These are phyloP conservation scores for Nitzschia putrida DNA, from an alignment of 108 stramenopile genomes.

Conservation along the genomic window DNA sequence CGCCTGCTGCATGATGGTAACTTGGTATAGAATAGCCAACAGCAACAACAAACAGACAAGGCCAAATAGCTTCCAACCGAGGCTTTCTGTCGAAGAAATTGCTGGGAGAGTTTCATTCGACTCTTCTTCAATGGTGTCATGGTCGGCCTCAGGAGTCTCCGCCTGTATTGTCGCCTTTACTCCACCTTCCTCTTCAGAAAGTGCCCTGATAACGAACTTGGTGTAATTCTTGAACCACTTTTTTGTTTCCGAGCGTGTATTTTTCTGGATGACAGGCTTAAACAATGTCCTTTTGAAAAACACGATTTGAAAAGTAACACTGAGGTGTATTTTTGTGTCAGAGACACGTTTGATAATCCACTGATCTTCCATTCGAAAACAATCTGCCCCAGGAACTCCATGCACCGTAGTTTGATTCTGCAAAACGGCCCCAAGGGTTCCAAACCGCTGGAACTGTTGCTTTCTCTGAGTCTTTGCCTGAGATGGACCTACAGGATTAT, in stretches of 20 bases:
- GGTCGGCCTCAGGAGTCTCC: background rate
- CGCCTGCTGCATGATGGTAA: too few relatives aligned
- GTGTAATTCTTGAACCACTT: slow-evolving; percentile 52
- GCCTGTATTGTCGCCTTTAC: too few relatives aligned
- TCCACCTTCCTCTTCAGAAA: slow-evolving; percentile 6
- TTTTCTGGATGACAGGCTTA: slow-evolving; percentile 57
- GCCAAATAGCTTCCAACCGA: too few relatives aligned
- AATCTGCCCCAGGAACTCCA: slow-evolving; percentile 50
- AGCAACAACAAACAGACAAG: too few relatives aligned
- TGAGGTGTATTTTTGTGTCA: slow-evolving; percentile 27
- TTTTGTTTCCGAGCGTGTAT: slow-evolving; percentile 41
- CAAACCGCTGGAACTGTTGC: slow-evolving; percentile 40
- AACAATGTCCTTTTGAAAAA: slow-evolving; percentile 70
- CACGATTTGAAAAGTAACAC: slow-evolving; percentile 46
- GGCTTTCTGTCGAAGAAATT: too few relatives aligned
- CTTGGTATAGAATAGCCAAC: too few relatives aligned
- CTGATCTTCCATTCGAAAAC: slow-evolving; percentile 67
- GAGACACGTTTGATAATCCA: slow-evolving; percentile 57
- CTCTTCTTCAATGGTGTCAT: background rate
- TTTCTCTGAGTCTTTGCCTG: slow-evolving; percentile 32
- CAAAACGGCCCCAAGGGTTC: slow-evolving; percentile 33
- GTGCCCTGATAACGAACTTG: slow-evolving; percentile 1
- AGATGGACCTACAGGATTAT: slow-evolving; percentile 43
- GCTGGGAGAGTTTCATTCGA: too few relatives aligned
- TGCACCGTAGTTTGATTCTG: slow-evolving; percentile 39